phyloP scores from a whole-genome alignment of 2,329 filamentous ascomycete genomes.

The Dactylellina sp. region DNA sequence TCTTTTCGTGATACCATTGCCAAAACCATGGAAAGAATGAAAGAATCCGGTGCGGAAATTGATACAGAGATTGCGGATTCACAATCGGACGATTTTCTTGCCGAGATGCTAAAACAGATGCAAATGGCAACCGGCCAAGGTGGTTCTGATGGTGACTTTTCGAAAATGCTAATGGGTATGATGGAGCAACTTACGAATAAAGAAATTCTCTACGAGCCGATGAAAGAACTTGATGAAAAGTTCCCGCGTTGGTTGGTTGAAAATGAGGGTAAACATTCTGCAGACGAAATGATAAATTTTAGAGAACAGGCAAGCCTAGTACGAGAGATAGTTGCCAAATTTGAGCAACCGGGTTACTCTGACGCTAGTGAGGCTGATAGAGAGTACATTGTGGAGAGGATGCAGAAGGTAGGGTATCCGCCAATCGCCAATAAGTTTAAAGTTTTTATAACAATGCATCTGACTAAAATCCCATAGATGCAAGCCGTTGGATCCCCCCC shows the following conservation, averaged over 20 bases:
- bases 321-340: conserved; percentile 85
- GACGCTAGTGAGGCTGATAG: conserved; percentile 84
- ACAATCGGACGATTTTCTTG: conserved; percentile 81
- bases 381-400: conserved; percentile 94
- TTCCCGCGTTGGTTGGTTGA: conserved; percentile 89
- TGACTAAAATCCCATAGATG: conserved; percentile 75
- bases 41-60: conserved; percentile 84
- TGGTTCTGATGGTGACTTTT: conserved; percentile 83
- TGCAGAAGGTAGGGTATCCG: conserved; percentile 82
- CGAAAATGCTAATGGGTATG: conserved; percentile 95
- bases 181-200: conserved; percentile 99
- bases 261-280: conserved; percentile 74
- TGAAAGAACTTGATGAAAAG: conserved; percentile 95
- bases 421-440: conserved; percentile 32
- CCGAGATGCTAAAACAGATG: conserved; percentile 92
- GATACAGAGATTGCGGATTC: conserved; percentile 76
- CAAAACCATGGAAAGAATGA: conserved; percentile 95
- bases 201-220: conserved; percentile 97
- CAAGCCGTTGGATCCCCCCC: conserved; percentile 93
- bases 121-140: conserved; percentile 72
- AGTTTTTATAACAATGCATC: conserved; percentile 45
- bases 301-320: conserved; percentile 83
- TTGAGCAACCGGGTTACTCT: conserved; percentile 82
- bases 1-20: conserved; percentile 91
- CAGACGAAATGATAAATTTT: conserved; percentile 82